A percentile compares a stretch with the other conserved stretches of the same genome.
phyloP scores from a whole-genome alignment of 179 eudicot species.

The Drosera spatulata region DNA sequence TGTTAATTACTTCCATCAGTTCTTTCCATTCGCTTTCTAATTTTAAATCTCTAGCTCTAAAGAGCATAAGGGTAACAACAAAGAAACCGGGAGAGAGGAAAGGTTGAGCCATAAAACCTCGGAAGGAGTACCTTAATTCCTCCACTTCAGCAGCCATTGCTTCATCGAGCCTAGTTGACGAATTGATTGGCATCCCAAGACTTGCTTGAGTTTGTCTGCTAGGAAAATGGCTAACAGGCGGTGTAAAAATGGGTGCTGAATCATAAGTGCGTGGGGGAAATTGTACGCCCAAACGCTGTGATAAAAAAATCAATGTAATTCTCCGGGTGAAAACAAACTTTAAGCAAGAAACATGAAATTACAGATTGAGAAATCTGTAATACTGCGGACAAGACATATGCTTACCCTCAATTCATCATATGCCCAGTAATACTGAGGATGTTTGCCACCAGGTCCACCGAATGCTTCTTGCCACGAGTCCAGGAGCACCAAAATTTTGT shows the following conservation, averaged over 20 bases:
- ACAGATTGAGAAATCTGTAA: not conserved
- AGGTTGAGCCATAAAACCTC: too few relatives aligned
- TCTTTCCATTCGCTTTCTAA: too few relatives aligned
- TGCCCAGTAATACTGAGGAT: constrained; percentile 77
- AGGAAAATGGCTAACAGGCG: constrained; percentile 54
- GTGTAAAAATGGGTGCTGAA: constrained; percentile 70
- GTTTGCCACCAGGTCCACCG: constrained; percentile 80
- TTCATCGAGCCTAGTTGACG: constrained; percentile 75
- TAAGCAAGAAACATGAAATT: not conserved
- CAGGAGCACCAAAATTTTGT: constrained; percentile 54
- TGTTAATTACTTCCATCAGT: too few relatives aligned
- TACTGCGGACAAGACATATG: not conserved
- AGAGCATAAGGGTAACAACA: too few relatives aligned
- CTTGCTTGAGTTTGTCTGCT: constrained; percentile 51
- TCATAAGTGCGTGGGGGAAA: constrained; percentile 68
- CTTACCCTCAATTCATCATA: constrained; percentile 87
- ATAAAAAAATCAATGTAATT: not conserved
- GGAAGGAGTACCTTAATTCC: too few relatives aligned
- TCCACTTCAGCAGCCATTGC: constrained; percentile 67
- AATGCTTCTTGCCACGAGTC: constrained; percentile 96
- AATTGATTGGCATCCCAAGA: constrained; percentile 69
- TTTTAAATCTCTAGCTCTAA: too few relatives aligned
- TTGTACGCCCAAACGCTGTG: constrained; percentile 66
- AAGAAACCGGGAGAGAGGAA: too few relatives aligned
- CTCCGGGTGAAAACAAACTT: not conserved